Conservation (phyloP, 2,329 filamentous ascomycete species). For the Fusarium drepaniforme region DNA sequence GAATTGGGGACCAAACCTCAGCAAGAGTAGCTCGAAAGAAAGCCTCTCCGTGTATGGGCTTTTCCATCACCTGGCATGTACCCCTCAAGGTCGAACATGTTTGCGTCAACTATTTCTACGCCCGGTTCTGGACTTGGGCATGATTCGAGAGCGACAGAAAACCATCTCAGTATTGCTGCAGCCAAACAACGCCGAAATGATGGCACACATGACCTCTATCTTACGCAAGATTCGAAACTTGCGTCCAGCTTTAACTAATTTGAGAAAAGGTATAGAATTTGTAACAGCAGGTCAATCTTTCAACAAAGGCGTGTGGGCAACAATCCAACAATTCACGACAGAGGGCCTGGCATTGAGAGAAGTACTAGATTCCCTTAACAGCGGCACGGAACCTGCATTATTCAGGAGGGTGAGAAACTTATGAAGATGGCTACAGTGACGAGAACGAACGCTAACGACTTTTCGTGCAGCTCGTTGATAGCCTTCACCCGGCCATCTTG, state of each 20-base stretch:
- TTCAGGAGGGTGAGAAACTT: slow-evolving; percentile 59
- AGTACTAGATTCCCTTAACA: slow-evolving; percentile 54
- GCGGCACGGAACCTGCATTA: slow-evolving; percentile 30
- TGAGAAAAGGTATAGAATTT: slow-evolving; percentile 81
- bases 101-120: slow-evolving; percentile 86
- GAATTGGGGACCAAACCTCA: slow-evolving; percentile 68
- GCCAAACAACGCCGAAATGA: slow-evolving; percentile 71
- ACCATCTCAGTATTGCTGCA: slow-evolving; percentile 76
- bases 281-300: slow-evolving; percentile 63
- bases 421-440: neutral
- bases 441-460: slow-evolving; percentile 5
- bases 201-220: slow-evolving; percentile 68
- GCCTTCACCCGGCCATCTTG: slow-evolving; percentile 70
- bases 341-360: slow-evolving; percentile 78
- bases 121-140: slow-evolving; percentile 75
- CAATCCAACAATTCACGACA: slow-evolving; percentile 78
- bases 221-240: slow-evolving; percentile 84
- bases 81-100: slow-evolving; percentile 80
- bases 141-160: slow-evolving; percentile 79
- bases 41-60: slow-evolving; percentile 86
- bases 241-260: slow-evolving; percentile 72
- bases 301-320: slow-evolving; percentile 78
- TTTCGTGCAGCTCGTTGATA: slow-evolving; percentile 64
- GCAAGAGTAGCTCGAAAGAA: slow-evolving; percentile 76
- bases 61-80: slow-evolving; percentile 80